Evolutionary conservation across 2,329 filamentous ascomycete species (phyloP).

Genomic region (Talaromyces sp.): DNA sequence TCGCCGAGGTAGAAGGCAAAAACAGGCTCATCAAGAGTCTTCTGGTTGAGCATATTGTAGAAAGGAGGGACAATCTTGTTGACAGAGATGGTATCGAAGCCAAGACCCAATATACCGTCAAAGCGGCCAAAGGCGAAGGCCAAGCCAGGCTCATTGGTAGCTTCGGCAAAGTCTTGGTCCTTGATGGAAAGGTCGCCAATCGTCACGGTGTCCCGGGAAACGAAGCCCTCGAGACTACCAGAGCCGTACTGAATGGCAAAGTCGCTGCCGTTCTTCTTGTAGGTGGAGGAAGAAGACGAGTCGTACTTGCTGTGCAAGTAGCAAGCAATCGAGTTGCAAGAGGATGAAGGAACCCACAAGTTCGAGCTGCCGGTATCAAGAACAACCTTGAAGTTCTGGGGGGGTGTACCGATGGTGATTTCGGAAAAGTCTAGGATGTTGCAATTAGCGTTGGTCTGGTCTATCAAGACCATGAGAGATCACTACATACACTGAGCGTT

Average conservation of each 20-base stretch:
- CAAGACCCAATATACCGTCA: slow-evolving; percentile 92
- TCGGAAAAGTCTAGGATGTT: slow-evolving; percentile 87
- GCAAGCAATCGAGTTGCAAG: slow-evolving; percentile 94
- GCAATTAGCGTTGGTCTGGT: background rate
- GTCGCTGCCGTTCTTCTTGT: slow-evolving; percentile 86
- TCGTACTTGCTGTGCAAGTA: slow-evolving; percentile 98
- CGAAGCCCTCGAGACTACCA: slow-evolving; percentile 85
- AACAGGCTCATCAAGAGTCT: slow-evolving; percentile 81
- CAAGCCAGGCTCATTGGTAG: slow-evolving; percentile 89
- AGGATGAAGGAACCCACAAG: slow-evolving; percentile 89
- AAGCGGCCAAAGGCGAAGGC: slow-evolving; percentile 98
- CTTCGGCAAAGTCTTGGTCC: slow-evolving; percentile 92
- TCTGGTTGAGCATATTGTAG: slow-evolving; percentile 91
- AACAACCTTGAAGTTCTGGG: slow-evolving; percentile 96
- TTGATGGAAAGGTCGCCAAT: slow-evolving; percentile 89
- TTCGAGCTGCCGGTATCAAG: slow-evolving; percentile 98
- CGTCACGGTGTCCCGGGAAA: slow-evolving; percentile 79
- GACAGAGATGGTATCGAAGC: slow-evolving; percentile 94
- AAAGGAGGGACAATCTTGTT: slow-evolving; percentile 93
- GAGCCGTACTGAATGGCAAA: slow-evolving; percentile 97
- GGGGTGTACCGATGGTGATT: slow-evolving; percentile 85
- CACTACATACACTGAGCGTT: slow-evolving; percentile 86
- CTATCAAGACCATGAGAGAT: background rate
- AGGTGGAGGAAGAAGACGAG: slow-evolving; percentile 79
- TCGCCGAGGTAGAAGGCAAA: slow-evolving; percentile 95